A percentile compares a stretch with the other conserved stretches of the same genome.
Evolutionary conservation across 495 filamentous ascomycete genomes (phyloP).

Genomic region (Penicillium arizonense): DNA sequence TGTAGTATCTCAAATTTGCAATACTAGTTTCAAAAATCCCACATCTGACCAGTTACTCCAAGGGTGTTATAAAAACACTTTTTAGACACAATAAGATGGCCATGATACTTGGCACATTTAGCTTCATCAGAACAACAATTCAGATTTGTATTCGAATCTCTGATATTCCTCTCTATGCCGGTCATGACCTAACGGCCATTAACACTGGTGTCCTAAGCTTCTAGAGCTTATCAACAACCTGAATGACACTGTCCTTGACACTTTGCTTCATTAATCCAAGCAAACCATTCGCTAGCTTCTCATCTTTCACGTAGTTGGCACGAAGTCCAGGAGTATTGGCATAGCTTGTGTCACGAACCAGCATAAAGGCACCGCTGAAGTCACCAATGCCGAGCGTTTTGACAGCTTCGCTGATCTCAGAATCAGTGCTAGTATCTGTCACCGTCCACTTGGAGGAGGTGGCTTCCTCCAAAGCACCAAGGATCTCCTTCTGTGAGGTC

Average conservation of each 20-base stretch:
- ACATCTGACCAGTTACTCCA: too few species aligned
- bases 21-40: too few species aligned
- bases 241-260: conserved; percentile 28
- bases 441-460: conserved; percentile 41
- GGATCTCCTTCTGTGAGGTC: conserved; percentile 45
- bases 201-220: too few species aligned
- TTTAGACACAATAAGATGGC: too few species aligned
- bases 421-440: conserved; percentile 25
- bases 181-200: too few species aligned
- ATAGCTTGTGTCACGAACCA: conserved; percentile 28
- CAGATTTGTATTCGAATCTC: too few species aligned
- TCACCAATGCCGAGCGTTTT: conserved; percentile 36
- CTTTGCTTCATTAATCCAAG: conserved; percentile 27
- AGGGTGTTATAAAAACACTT: too few species aligned
- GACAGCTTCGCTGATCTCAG: conserved; percentile 20
- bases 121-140: too few species aligned
- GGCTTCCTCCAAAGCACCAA: conserved; percentile 40
- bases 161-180: too few species aligned
- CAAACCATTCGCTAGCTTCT: conserved; percentile 27
- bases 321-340: conserved; percentile 22
- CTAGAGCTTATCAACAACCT: background rate
- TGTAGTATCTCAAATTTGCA: too few species aligned
- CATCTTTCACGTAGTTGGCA: conserved; percentile 28
- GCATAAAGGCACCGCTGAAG: conserved; percentile 25
- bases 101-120: too few species aligned